Base-by-base conservation (phyloP, 345 rosid genomes). In the Clarkia xantiana region DNA sequence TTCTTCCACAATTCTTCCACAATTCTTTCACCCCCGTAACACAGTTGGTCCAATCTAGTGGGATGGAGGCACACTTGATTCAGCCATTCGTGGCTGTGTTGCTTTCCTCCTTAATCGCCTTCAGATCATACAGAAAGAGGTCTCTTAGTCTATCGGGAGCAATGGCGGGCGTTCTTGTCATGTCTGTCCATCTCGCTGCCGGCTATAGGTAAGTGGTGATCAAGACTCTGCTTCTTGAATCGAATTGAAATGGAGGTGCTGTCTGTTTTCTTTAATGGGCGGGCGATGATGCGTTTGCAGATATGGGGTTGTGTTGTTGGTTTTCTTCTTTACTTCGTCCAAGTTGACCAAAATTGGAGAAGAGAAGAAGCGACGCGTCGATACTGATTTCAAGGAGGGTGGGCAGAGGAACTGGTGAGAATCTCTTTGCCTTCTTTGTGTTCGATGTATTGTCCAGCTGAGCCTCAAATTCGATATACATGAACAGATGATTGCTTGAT, bases 321-420 rank as follows among this genome's bases (percentile, higher is more conserved):
- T 62, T 0, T 91, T 91, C 80, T 91, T 83, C 59, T 67, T 91
- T 44, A 59, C 79, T 47, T 91, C 98, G 0, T 91, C 98, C 19
- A 86, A 76, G 81, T 84, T 86, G 45, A 91, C 98, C 9, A 86
- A 83, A 56, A 75, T 86, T 43, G 98, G 98, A 6, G 80, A 73
- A 66, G 94, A 83, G 42, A 86, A 70, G 75, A 91, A 91, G 77
- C 76, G 80, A 51, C 70, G 52, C 17, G 66, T 86, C 19, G 96
- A 83, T 57, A 79, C 76, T 54, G 93, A 83, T 39, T 91, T 86
- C 56, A 91, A 83, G 67, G 89, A 86, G 62, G 93, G 97, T 5
- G 97, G 97, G 1, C 97, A 90, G 66, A 68, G 98, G 57, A 81
- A 90, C 62, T 91, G 96, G 98, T 90, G 70, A 53, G 40, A 52